phyloP scores from a whole-genome alignment of 1,284 basidiomycete species.

The Malassezia obtusa region DNA sequence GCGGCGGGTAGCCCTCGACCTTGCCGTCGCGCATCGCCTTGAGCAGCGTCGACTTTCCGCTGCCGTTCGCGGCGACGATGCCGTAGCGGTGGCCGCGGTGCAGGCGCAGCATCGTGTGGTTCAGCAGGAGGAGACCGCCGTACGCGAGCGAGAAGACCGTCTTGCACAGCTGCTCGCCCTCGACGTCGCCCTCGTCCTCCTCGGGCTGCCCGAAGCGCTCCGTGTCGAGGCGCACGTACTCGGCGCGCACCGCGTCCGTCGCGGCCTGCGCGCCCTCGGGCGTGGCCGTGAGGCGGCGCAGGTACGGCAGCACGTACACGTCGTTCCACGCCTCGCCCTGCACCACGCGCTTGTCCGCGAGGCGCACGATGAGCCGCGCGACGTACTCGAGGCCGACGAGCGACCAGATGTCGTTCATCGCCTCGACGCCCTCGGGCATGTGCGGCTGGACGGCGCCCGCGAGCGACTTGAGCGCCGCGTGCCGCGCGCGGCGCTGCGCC shows the following conservation, averaged over 20 bases:
- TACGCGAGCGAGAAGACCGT: constrained; percentile 92
- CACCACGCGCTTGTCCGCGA: constrained; percentile 45
- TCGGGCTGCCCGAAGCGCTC: constrained; percentile 42
- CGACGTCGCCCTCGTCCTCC: constrained; percentile 61
- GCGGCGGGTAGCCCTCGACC: constrained; percentile 87
- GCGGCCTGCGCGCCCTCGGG: constrained; percentile 30
- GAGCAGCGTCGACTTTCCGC: constrained; percentile 92
- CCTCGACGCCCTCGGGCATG: constrained; percentile 25
- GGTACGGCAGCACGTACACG: constrained; percentile 46
- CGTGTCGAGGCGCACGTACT: constrained; percentile 38
- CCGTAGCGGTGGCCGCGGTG: constrained; percentile 81
- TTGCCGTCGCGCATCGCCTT: constrained; percentile 89
- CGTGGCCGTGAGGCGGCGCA: constrained; percentile 47
- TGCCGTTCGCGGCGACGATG: constrained; percentile 88
- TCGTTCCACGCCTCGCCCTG: constrained; percentile 43
- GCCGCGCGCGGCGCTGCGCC: constrained; percentile 26
- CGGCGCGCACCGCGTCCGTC: constrained; percentile 34
- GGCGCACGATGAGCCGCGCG: constrained; percentile 30
- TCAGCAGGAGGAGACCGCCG: constrained; percentile 84
- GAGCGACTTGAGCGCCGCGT: constrained; percentile 30
- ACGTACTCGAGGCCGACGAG: constrained; percentile 37
- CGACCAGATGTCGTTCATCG: constrained; percentile 36
- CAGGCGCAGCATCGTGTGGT: constrained; percentile 84
- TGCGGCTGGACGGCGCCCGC: constrained; percentile 27
- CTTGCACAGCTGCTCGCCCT: constrained; percentile 67